These are phyloP conservation scores for Nemania bipapillata DNA, from an alignment of 2,329 filamentous ascomycete genomes.

Conservation along the genomic window DNA sequence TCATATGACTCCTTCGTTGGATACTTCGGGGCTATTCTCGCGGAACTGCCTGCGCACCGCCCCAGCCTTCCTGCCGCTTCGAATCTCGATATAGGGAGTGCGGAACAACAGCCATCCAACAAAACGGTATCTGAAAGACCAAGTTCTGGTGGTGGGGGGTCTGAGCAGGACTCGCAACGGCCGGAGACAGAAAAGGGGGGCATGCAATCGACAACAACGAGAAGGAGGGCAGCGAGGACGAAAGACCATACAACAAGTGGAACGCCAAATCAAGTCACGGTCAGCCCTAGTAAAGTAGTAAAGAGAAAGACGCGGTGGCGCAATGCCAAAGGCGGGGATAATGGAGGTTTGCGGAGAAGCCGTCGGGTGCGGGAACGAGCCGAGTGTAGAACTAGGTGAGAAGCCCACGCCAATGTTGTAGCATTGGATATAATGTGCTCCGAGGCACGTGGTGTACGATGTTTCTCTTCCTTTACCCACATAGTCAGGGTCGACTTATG, in stretches of 20 bases:
- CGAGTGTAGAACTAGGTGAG: not conserved
- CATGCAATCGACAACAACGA: too few species aligned
- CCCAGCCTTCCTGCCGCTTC: not conserved
- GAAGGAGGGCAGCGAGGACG: not conserved
- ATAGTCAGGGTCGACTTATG: too few species aligned
- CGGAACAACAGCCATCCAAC: not conserved
- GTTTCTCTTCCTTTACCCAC: too few species aligned
- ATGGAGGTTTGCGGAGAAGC: conserved; percentile 6
- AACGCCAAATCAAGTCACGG: not conserved
- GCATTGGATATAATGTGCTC: too few species aligned
- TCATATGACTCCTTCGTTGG: conserved; percentile 18
- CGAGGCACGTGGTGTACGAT: too few species aligned
- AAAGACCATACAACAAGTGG: not conserved
- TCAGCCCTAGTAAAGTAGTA: not conserved
- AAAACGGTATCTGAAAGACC: not conserved
- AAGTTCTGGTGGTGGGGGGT: not conserved
- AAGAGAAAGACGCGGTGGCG: not conserved
- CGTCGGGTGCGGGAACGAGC: conserved; percentile 10
- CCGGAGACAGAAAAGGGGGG: not conserved
- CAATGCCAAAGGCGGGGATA: not conserved
- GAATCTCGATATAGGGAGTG: not conserved
- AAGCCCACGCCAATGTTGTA: too few species aligned
- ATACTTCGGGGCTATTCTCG: conserved; percentile 21
- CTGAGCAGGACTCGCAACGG: not conserved
- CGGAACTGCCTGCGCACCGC: not conserved